Evolutionary conservation across 1,284 basidiomycete species (phyloP), one percentile per base, ranked within the genome.

Genomic region (Boletus nobilissimus): DNA sequence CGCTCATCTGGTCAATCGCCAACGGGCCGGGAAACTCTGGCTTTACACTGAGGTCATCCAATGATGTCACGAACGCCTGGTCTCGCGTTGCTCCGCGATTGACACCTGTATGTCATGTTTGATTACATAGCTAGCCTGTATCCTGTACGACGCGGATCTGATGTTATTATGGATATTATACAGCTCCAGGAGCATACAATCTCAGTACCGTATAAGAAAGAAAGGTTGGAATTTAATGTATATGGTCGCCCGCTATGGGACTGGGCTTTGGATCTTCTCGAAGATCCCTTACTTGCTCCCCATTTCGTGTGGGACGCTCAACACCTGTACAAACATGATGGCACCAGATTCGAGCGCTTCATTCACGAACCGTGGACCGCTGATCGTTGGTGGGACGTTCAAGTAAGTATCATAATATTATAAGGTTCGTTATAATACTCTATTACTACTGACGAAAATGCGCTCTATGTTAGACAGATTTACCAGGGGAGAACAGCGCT

Each of bases 281-380:
- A n/a, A 11, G 38, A 72, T 29, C 70, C 32, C 1, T 34, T 63
- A 22, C 43, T 72, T 5, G 10, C 34, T 6, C 60, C 60, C 13
- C 60, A 72, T 26, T 72, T 72, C 19, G 18, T 72, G 16, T 72
- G 43, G 70, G 60, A 72, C 38, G 70, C 70, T 24, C 43, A 48
- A 14, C 26, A 11, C 10, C 19, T 72, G 43, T 72, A 63, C 18
- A 72, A 72, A 10, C 34, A 72, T 6, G 24, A 72, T 63, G 39
- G 70, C 3, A 26, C 38, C 9, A 14, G 22, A 7, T 64, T 39
- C 8, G 57, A 62, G 32, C 32, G 18, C 5, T 71, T 71, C 10
- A 62, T 62, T 26, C 22, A 62, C 3, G 40, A 71, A 24, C 60
- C 60, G 0, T 71, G 70, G 70, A 63, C 40, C 0, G 34, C 40